Percentiles rank a stretch among this genome's conserved stretches.
phyloP scores from a whole-genome alignment of 345 rosid genomes.

The Raphanus raphanistrum region DNA sequence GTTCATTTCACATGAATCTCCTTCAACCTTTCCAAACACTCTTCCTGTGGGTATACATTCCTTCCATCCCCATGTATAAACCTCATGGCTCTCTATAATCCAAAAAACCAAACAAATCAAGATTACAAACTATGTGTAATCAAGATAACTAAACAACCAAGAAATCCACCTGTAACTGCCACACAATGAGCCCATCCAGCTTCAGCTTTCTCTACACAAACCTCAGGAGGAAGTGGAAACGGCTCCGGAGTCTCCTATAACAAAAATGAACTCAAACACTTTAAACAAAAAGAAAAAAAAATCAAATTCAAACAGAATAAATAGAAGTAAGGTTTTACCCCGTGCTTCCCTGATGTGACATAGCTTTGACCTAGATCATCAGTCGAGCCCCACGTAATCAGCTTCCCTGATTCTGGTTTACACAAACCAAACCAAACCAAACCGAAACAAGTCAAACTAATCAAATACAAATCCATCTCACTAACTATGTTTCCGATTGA shows the following conservation, averaged over 20 bases:
- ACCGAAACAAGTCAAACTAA: background rate
- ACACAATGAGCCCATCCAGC: slow-evolving; percentile 99
- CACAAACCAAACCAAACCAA: background rate
- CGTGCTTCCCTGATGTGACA: slow-evolving; percentile 92
- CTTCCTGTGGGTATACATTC: slow-evolving; percentile 96
- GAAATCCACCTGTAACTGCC: slow-evolving; percentile 71
- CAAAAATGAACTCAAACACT: background rate
- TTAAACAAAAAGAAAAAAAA: background rate
- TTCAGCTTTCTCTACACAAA: slow-evolving; percentile 65
- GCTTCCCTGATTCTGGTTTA: slow-evolving; percentile 81
- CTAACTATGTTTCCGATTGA: background rate
- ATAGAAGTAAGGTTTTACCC: slow-evolving; percentile 50
- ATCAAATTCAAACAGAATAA: background rate
- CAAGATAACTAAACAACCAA: background rate
- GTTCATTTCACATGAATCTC: slow-evolving; percentile 59
- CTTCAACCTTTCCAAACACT: slow-evolving; percentile 56
- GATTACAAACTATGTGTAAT: background rate
- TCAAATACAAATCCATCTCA: background rate
- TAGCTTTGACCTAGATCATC: slow-evolving; percentile 99
- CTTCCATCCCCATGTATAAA: slow-evolving; percentile 99
- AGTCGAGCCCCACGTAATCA: slow-evolving; percentile 97
- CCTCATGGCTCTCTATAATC: slow-evolving; percentile 63
- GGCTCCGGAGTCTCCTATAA: slow-evolving; percentile 88
- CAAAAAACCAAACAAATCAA: slow-evolving; percentile 7
- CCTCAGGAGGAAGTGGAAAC: slow-evolving; percentile 86